These are phyloP conservation scores for Lycium barbarum DNA, from an alignment of 257 asterid genomes.

Conservation along the genomic window DNA sequence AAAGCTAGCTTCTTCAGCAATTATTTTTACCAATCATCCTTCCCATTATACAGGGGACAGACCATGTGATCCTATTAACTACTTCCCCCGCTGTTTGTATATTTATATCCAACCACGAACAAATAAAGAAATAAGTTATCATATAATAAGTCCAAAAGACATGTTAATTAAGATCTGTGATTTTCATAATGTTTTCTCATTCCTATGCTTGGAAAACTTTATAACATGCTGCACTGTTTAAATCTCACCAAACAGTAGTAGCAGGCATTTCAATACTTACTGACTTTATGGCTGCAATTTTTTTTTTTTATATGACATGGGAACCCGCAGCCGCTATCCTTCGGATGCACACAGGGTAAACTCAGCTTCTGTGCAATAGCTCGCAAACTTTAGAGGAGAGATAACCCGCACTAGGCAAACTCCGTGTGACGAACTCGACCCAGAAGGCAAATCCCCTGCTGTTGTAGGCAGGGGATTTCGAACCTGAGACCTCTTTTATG, in stretches of 20 bases:
- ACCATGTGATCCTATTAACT: background rate
- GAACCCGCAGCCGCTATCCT: no score
- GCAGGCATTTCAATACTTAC: background rate
- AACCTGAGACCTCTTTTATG: no score
- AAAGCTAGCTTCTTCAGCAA: background rate
- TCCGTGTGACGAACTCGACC: no score
- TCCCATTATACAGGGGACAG: background rate
- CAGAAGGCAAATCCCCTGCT: no score
- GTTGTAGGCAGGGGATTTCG: no score
- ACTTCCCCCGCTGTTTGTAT: background rate
- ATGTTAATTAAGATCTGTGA: background rate
- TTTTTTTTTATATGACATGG: no score
- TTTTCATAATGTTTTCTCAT: background rate
- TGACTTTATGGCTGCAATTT: background rate
- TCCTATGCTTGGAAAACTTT: background rate
- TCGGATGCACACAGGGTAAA: no score
- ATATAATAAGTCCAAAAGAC: background rate
- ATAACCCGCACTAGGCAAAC: no score
- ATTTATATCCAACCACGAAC: background rate
- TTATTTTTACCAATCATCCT: background rate
- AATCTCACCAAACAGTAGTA: background rate
- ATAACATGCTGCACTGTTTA: background rate
- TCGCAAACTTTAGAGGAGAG: no score
- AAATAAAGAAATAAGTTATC: background rate
- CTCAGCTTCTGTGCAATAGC: no score